Base-by-base conservation (phyloP, 768 basidiomycete genomes). In the Erythrobasidium yunnanense region DNA sequence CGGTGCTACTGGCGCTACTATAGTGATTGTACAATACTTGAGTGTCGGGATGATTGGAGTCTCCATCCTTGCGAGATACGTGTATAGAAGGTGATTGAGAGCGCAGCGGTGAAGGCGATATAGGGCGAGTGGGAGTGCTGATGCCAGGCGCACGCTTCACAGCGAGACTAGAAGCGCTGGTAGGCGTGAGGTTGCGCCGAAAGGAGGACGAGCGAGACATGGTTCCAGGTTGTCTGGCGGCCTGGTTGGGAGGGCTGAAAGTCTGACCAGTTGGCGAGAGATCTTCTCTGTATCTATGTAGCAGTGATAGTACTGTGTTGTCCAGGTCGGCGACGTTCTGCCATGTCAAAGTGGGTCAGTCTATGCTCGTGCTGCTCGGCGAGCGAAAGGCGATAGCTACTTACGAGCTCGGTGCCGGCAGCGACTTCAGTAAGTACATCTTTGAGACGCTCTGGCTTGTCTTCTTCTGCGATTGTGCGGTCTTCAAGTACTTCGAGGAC, bases 261-360 rank as follows among this genome's bases (percentile, higher is more conserved):
- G 34, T 65, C 38, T 65, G 67, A 15, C 63, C 63, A 38, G 67
- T 68, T 7, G 67, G 67, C 18, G 27, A 20, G 1, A 54, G 7
- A 25, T 68, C 67, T 52, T 68, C 67, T 32, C 67, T 47, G 34
- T 68, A 47, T 27, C 67, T 57, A 45, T 68, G 67, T 20, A 68
- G 27, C 4, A 68, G 13, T n/a, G 46, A 32, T 25, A 68, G 62
- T 2, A 65, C 67, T 17, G 46, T 45, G 1, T 32, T 33, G 30
- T 68, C 67, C 4, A 68, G 6, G 33, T 68, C 60, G 33, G 49
- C 27, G 29, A 20, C 2, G 47, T 35, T 63, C 60, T 63, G 33
- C 23, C 17, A 8, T n/a, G n/a, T n/a, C n/a, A n/a, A n/a, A n/a
- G n/a, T n/a, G n/a, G n/a, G n/a, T n/a, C n/a, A n/a, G n/a, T n/a